Percentiles rank a stretch among this genome's conserved stretches.
Evolutionary conservation across 805 yeast genomes (phyloP).

Genomic region (Saccharomycopsis fodiens): DNA sequence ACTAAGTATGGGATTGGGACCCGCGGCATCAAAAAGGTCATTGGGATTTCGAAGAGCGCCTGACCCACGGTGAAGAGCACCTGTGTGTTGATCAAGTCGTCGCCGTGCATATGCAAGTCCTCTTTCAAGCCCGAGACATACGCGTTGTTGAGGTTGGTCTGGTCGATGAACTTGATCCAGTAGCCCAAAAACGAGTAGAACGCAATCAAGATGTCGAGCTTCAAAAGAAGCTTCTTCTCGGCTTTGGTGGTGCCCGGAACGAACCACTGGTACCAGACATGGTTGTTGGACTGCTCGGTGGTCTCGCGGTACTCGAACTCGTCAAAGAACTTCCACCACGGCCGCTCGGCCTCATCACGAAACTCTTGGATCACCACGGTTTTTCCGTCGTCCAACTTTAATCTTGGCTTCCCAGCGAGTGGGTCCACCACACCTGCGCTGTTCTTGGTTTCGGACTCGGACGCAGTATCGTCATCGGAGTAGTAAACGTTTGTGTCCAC

Average conservation of each 20-base stretch:
- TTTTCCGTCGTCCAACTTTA: conserved; percentile 8
- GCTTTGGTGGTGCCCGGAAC: conserved; percentile 31
- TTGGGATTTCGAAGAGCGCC: conserved; percentile 55
- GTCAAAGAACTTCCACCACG: conserved; percentile 43
- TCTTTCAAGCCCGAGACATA: conserved; percentile 58
- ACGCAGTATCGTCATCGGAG: not conserved
- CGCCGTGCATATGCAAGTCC: conserved; percentile 49
- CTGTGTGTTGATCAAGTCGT: conserved; percentile 54
- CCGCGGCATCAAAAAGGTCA: conserved; percentile 48
- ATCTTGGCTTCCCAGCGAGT: not conserved
- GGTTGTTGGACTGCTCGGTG: conserved; percentile 26
- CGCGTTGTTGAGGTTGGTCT: conserved; percentile 54
- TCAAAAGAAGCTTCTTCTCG: conserved; percentile 37
- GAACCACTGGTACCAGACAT: conserved; percentile 47
- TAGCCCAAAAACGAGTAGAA: conserved; percentile 51
- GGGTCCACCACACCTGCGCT: not conserved
- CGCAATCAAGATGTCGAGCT: conserved; percentile 50
- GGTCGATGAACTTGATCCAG: conserved; percentile 64
- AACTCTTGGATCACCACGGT: conserved; percentile 23
- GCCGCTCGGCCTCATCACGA: conserved; percentile 33
- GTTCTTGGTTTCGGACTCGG: not conserved
- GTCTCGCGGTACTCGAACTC: conserved; percentile 54
- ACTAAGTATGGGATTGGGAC: conserved; percentile 46
- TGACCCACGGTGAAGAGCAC: conserved; percentile 53
- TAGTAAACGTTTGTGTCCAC: conserved; percentile 13